Conservation (phyloP, 495 filamentous ascomycete species). For the Mytilinidion resinicola region DNA sequence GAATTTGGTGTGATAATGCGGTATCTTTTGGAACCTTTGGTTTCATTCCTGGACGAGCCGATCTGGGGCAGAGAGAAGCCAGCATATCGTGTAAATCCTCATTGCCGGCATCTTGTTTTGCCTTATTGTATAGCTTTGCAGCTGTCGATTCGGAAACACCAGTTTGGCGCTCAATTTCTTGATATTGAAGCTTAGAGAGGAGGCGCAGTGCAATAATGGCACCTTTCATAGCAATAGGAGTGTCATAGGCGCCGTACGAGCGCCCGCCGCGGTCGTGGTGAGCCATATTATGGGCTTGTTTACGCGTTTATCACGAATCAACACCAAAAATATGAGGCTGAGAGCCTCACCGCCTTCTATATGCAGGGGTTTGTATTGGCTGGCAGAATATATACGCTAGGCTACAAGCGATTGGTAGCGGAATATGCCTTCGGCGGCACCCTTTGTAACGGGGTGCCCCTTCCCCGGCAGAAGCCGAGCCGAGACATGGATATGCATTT, state of each 20-base stretch:
- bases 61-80: neutral
- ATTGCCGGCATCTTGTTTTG: neutral
- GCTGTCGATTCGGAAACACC: too few species aligned
- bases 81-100: neutral
- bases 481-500: too few species aligned
- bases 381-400: neutral
- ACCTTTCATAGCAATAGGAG: neutral
- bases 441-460: too few species aligned
- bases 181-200: neutral
- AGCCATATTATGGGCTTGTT: neutral
- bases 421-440: neutral
- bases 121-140: neutral
- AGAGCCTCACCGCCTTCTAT: neutral
- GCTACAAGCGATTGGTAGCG: neutral
- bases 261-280: neutral
- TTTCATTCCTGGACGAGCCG: neutral
- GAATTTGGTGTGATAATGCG: neutral
- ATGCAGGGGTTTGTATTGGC: neutral
- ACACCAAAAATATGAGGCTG: too few species aligned
- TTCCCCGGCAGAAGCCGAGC: too few species aligned
- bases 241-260: neutral
- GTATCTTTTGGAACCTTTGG: neutral
- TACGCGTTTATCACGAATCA: neutral
- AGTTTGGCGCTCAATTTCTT: too few species aligned
- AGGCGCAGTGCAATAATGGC: neutral